These are phyloP conservation scores for Magnusiomyces sp. DNA, from an alignment of 1,139 yeast genomes.

Conservation along the genomic window DNA sequence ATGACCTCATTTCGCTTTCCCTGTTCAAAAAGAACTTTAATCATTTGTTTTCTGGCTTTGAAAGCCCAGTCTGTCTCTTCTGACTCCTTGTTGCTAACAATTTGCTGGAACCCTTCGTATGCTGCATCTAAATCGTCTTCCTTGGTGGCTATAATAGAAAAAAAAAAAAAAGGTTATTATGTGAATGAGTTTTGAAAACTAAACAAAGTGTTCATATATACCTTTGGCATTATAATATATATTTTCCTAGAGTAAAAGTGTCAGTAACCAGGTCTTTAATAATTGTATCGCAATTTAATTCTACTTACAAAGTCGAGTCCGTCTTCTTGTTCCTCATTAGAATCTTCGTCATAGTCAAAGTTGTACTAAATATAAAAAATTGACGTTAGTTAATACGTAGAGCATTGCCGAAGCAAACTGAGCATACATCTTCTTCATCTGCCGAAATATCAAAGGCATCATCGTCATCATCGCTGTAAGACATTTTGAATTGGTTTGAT, in stretches of 20 bases:
- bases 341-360: constrained; percentile 54
- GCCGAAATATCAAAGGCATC: constrained; percentile 46
- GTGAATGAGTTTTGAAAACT: neutral
- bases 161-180: neutral
- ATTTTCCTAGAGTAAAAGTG: constrained; percentile 37
- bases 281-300: constrained; percentile 3
- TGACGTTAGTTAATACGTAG: constrained; percentile 15
- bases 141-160: constrained; percentile 34
- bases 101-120: constrained; percentile 35
- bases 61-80: constrained; percentile 33
- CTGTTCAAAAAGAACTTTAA: constrained; percentile 44
- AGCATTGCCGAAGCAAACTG: neutral
- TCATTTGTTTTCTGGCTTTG: constrained; percentile 56
- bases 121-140: constrained; percentile 51
- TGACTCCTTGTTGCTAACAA: constrained; percentile 29
- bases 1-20: constrained; percentile 32
- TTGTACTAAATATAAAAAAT: constrained; percentile 38
- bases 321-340: constrained; percentile 28
- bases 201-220: too few relatives aligned
- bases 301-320: constrained; percentile 23
- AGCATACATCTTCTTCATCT: constrained; percentile 39
- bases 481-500: constrained; percentile 12
- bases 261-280: constrained; percentile 1
- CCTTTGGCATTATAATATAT: constrained; percentile 54
- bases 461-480: constrained; percentile 38